Conservation (phyloP, 257 asterid genomes). For the Lavandula angustifolia region DNA sequence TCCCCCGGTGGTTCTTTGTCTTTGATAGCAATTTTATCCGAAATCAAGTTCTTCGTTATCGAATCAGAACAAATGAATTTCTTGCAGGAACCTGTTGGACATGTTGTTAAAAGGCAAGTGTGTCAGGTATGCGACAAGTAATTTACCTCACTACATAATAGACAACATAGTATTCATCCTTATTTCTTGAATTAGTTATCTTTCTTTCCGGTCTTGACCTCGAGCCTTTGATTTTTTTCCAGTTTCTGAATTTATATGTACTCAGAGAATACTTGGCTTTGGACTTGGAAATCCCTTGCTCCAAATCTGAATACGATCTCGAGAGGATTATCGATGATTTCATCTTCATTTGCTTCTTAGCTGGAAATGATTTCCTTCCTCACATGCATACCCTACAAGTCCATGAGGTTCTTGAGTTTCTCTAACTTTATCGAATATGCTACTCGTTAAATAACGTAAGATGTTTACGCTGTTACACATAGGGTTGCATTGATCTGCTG, state of each 20-base stretch:
- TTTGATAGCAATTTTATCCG: conserved; percentile 1
- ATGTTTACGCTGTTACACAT: not conserved
- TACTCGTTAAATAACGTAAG: not conserved
- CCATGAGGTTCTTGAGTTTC: conserved; percentile 45
- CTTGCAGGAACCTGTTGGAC: not conserved
- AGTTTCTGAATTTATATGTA: conserved; percentile 55
- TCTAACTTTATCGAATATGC: not conserved
- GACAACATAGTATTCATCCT: no score
- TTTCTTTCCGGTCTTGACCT: no score
- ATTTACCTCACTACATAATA: not conserved
- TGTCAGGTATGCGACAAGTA: conserved; percentile 31
- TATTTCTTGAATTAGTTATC: not conserved
- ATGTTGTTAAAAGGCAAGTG: not conserved
- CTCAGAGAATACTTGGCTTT: conserved; percentile 53
- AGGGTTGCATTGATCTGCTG: conserved; percentile 56
- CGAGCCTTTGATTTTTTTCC: conserved; percentile 12
- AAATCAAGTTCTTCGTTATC: not conserved
- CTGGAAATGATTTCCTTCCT: conserved; percentile 67
- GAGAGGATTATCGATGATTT: conserved; percentile 60
- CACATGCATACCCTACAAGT: conserved; percentile 57
- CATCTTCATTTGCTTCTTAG: conserved; percentile 57
- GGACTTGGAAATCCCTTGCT: conserved; percentile 41
- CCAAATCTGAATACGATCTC: conserved; percentile 34
- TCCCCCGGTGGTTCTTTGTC: no score
- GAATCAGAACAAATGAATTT: not conserved